Percentiles rank a stretch among this genome's conserved stretches.
Conservation (phyloP, 495 filamentous ascomycete genomes). For the Hyphodiscus hymeniophilus region DNA sequence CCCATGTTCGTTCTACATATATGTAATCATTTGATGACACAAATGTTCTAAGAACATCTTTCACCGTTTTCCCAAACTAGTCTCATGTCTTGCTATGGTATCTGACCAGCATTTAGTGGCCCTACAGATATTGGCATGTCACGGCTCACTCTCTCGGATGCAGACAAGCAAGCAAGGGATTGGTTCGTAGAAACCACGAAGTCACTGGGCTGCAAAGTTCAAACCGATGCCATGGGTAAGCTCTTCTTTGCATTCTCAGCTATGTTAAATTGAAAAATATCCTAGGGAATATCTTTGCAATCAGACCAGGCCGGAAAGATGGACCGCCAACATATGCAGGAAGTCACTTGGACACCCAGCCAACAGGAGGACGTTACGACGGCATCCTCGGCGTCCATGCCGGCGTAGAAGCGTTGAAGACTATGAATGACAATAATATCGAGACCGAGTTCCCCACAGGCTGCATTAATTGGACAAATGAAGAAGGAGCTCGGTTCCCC, state of each 20-base stretch:
- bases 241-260: neutral
- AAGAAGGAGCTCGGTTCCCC: slow-evolving; percentile 76
- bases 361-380: slow-evolving; percentile 66
- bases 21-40: no score
- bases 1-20: no score
- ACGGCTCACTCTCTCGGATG: slow-evolving; percentile 57
- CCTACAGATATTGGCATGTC: slow-evolving; percentile 58
- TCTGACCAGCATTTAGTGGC: slow-evolving; percentile 27
- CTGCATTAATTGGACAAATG: slow-evolving; percentile 79
- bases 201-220: slow-evolving; percentile 53
- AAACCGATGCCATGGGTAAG: slow-evolving; percentile 49
- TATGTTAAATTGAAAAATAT: no score
- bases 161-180: slow-evolving; percentile 62
- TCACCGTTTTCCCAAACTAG: no score
- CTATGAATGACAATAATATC: slow-evolving; percentile 59
- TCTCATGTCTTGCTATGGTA: no score
- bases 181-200: slow-evolving; percentile 67
- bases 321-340: slow-evolving; percentile 61
- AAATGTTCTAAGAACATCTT: no score
- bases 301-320: slow-evolving; percentile 48
- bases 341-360: slow-evolving; percentile 70
- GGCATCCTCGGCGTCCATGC: slow-evolving; percentile 65
- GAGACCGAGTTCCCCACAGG: slow-evolving; percentile 57
- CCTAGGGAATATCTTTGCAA: slow-evolving; percentile 64
- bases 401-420: slow-evolving; percentile 62